Evolutionary conservation across 345 rosid genomes (phyloP).

Genomic region (Syzygium aqueum): DNA sequence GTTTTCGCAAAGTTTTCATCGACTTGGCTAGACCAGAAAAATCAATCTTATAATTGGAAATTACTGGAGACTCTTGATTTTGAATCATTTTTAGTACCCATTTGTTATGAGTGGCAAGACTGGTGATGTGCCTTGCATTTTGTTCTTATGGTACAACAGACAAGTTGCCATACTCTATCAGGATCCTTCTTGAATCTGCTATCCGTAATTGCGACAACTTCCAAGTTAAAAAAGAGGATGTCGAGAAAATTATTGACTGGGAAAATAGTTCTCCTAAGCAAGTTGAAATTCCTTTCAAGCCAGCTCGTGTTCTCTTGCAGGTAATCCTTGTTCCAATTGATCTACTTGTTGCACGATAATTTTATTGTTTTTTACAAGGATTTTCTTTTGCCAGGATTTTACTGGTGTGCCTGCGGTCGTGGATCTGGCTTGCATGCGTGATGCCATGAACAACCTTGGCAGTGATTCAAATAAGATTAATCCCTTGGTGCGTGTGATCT

Average conservation of each 20-base stretch:
- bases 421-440: slow-evolving; percentile 99
- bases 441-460: slow-evolving; percentile 90
- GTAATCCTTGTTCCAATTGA: slow-evolving; percentile 6
- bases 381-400: slow-evolving; percentile 59
- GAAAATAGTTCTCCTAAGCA: slow-evolving; percentile 79
- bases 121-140: background rate
- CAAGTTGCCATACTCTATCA: slow-evolving; percentile 85
- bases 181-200: slow-evolving; percentile 92
- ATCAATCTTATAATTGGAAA: background rate
- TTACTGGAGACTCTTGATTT: background rate
- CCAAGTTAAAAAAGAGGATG: slow-evolving; percentile 87
- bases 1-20: background rate
- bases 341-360: background rate
- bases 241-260: slow-evolving; percentile 96
- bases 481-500: slow-evolving; percentile 46
- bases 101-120: background rate
- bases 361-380: background rate
- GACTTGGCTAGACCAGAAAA: background rate
- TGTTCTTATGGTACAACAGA: slow-evolving; percentile 31
- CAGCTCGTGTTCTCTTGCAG: slow-evolving; percentile 97
- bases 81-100: background rate
- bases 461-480: slow-evolving; percentile 88
- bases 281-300: slow-evolving; percentile 98
- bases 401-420: slow-evolving; percentile 99
- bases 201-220: slow-evolving; percentile 95